Percentiles rank a stretch among this genome's conserved stretches.
These are phyloP conservation scores for Pythium pyrilobum DNA, from an alignment of 352 stramenopile species.

Conservation along the genomic window DNA sequence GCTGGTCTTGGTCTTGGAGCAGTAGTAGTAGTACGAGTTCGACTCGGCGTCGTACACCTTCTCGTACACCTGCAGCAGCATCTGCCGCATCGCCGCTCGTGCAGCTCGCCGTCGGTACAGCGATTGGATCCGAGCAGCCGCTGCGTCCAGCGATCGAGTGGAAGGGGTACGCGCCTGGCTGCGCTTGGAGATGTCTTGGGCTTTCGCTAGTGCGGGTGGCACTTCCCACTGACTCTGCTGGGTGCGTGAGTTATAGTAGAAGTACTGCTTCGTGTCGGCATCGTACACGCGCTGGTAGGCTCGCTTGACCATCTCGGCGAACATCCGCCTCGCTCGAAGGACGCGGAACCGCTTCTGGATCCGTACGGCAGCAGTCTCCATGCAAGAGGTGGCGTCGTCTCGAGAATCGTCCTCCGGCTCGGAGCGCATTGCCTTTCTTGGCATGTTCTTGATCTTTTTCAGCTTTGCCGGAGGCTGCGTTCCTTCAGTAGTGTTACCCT, in stretches of 20 bases:
- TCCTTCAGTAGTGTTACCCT: too few relatives aligned
- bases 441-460: too few relatives aligned
- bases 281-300: slow-evolving; percentile 30
- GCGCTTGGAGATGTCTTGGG: neutral
- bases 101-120: slow-evolving; percentile 19
- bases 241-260: slow-evolving; percentile 43
- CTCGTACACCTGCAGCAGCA: slow-evolving; percentile 27
- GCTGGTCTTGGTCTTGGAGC: slow-evolving; percentile 23
- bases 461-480: too few relatives aligned
- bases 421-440: too few relatives aligned
- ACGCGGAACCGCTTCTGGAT: slow-evolving; percentile 30
- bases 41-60: slow-evolving; percentile 31
- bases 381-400: too few relatives aligned
- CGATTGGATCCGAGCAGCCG: slow-evolving; percentile 19
- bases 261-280: slow-evolving; percentile 28
- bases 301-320: slow-evolving; percentile 22
- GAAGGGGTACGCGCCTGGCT: neutral
- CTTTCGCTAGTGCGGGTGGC: slow-evolving; percentile 11
- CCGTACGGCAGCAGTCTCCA: slow-evolving; percentile 4
- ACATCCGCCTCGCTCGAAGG: slow-evolving; percentile 19
- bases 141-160: neutral
- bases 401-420: too few relatives aligned
- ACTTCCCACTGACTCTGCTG: slow-evolving; percentile 30
- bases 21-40: slow-evolving; percentile 28
- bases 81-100: slow-evolving; percentile 4